Evolutionary conservation across 345 rosid species (phyloP), one percentile per base, ranked within the genome.

Genomic region (Salix caprea): DNA sequence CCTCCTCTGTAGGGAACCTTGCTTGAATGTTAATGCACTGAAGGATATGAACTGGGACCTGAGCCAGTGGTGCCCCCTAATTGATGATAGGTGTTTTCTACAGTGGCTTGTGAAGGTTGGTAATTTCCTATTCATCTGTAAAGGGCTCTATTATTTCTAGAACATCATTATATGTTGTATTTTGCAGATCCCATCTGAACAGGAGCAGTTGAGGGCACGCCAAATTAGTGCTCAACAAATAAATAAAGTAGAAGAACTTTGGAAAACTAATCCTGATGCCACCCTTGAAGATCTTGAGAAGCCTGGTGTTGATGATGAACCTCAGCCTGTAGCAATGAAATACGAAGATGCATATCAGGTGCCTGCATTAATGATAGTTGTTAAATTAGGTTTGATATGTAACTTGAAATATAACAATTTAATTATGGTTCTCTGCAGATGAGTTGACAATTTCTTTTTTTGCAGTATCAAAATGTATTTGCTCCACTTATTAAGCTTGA

Each of bases 271-370:
- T 82, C 97, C 99, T 67, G 99, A 94, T 86, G 98, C 99, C 67
- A 86, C 96, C 70, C 96, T 94, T 60, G 99, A 94, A 87, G 99
- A 96, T 87, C 99, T 96, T 76, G 99, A 94, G 84, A 96, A 94
- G 78, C 99, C 99, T 83, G 99, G 99, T 77, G 96, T 96, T 61
- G 99, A 96, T 72, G 99, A 96, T 83, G 99, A 96, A 82, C 99
- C 99, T 75, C 99, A 94, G 84, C 85, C 97, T 67, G 99, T 96
- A 71, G 98, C 84, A 72, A 78, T 89, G 77, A 96, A 96, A 85
- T 92, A 96, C 81, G 99, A 96, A 87, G 99, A 96, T 89, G 99
- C 99, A 65, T 96, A 96, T 82, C 99, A 94, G 97, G 99, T 93
- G 69, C 66, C 30, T 69, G 4, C 70, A 36, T 70, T 77, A 39